A percentile compares a stretch with the other conserved stretches of the same genome.
These are phyloP conservation scores for Chytriomyces confervae DNA, from an alignment of 192 early-diverging fungal species.

Conservation along the genomic window DNA sequence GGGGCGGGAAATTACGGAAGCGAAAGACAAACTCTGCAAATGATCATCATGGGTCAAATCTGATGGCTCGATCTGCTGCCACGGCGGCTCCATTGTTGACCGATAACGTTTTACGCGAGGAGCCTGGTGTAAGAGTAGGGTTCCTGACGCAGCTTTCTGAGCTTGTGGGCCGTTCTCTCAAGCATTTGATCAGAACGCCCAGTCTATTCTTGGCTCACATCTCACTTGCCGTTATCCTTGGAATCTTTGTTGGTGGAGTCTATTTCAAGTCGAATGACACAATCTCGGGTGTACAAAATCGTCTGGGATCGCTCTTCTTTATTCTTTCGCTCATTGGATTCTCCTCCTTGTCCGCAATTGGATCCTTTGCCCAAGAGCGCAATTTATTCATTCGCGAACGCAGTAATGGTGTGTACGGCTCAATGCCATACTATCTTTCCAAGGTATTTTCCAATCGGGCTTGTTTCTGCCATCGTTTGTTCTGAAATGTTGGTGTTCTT, in stretches of 20 bases:
- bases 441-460: constrained; percentile 33
- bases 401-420: constrained; percentile 55
- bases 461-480: not conserved
- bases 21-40: not conserved
- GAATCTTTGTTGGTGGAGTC: constrained; percentile 68
- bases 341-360: constrained; percentile 68
- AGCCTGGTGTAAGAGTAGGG: constrained; percentile 18
- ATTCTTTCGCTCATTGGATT: constrained; percentile 73
- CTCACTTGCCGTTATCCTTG: constrained; percentile 57
- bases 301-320: constrained; percentile 73
- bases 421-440: constrained; percentile 58
- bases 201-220: constrained; percentile 63
- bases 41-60: not conserved
- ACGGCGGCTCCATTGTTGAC: not conserved
- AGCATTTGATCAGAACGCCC: constrained; percentile 53
- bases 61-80: not conserved
- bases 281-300: constrained; percentile 77
- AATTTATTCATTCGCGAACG: constrained; percentile 55
- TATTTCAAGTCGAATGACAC: constrained; percentile 64
- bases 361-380: constrained; percentile 57
- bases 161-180: constrained; percentile 53
- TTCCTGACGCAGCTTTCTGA: constrained; percentile 60
- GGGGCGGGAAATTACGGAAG: not conserved
- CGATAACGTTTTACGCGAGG: too few species aligned
- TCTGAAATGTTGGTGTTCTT: not conserved